Evolutionary conservation across 108 stramenopile genomes (phyloP).

Genomic region (Skeletonema potamos): DNA sequence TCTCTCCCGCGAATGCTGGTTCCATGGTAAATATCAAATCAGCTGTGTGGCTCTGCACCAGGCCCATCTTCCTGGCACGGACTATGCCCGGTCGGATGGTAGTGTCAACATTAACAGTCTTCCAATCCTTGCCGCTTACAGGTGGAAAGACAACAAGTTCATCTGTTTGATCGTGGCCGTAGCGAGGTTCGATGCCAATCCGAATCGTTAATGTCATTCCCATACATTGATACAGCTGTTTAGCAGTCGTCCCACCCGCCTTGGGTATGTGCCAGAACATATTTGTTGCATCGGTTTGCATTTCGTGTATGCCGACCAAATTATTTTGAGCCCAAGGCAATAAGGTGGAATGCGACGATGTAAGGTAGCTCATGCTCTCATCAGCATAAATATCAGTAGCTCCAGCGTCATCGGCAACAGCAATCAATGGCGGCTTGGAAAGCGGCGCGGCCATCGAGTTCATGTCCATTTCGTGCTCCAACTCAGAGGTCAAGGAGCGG

Average conservation of each 20-base stretch:
- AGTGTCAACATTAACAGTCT: slow-evolving; percentile 50
- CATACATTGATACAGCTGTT: slow-evolving; percentile 20
- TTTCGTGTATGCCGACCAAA: slow-evolving; percentile 28
- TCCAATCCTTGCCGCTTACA: slow-evolving; percentile 21
- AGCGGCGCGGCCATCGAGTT: background rate
- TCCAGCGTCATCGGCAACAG: background rate
- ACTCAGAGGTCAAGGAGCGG: background rate
- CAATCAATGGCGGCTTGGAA: background rate
- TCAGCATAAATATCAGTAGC: background rate
- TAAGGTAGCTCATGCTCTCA: background rate
- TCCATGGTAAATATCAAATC: slow-evolving; percentile 38
- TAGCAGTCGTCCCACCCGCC: slow-evolving; percentile 32
- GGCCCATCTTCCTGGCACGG: slow-evolving; percentile 27
- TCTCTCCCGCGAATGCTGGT: slow-evolving; percentile 25
- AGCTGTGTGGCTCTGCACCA: slow-evolving; percentile 26
- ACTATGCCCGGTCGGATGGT: slow-evolving; percentile 34
- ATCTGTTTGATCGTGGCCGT: slow-evolving; percentile 19
- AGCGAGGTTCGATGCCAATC: slow-evolving; percentile 6
- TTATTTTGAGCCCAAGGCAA: slow-evolving; percentile 44
- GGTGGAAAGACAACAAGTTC: slow-evolving; percentile 32
- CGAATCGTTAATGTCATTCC: slow-evolving; percentile 9
- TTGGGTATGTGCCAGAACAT: slow-evolving; percentile 41
- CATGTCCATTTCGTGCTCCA: background rate
- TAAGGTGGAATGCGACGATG: background rate
- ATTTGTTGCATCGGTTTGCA: slow-evolving; percentile 19